Conservation (phyloP, 257 asterid genomes). For the Nyctanthes arbortristis region DNA sequence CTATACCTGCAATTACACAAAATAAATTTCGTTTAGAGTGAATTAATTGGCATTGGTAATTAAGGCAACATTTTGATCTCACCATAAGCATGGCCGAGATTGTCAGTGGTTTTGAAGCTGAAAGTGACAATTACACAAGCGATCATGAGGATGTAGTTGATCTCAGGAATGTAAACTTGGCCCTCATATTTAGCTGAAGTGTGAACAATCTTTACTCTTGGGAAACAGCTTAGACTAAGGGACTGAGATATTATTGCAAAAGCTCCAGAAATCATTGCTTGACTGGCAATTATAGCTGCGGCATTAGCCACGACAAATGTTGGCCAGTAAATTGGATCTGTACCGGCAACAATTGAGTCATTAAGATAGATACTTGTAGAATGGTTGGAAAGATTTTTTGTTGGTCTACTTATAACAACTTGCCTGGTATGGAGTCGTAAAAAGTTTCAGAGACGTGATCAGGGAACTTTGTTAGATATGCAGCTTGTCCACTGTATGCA, state of each 20-base stretch:
- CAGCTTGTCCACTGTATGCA: conserved; percentile 71
- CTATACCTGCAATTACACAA: conserved; percentile 46
- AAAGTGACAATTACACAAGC: conserved; percentile 58
- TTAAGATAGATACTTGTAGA: too few relatives aligned
- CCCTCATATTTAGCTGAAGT: conserved; percentile 69
- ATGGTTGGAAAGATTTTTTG: not conserved
- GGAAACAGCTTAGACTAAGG: conserved; percentile 60
- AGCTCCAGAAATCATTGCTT: conserved; percentile 78
- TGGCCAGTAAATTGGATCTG: conserved; percentile 74
- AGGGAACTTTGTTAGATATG: conserved; percentile 56
- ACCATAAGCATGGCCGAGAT: conserved; percentile 76
- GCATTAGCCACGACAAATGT: conserved; percentile 65
- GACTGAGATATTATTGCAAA: conserved; percentile 69
- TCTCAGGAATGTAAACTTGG: conserved; percentile 74
- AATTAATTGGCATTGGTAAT: too few relatives aligned
- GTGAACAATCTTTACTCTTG: conserved; percentile 68
- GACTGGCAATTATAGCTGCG: conserved; percentile 81
- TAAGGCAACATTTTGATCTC: conserved; percentile 1
- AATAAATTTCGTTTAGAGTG: not conserved
- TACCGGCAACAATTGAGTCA: not conserved
- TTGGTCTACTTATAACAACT: not conserved
- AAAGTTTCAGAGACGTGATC: conserved; percentile 42
- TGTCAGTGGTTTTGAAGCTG: conserved; percentile 54
- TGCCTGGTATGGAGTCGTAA: conserved; percentile 57
- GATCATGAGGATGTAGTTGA: conserved; percentile 69